Base-by-base conservation (phyloP, 371 early-diverging fungal genomes). In the Capillidium rhysosporum region DNA sequence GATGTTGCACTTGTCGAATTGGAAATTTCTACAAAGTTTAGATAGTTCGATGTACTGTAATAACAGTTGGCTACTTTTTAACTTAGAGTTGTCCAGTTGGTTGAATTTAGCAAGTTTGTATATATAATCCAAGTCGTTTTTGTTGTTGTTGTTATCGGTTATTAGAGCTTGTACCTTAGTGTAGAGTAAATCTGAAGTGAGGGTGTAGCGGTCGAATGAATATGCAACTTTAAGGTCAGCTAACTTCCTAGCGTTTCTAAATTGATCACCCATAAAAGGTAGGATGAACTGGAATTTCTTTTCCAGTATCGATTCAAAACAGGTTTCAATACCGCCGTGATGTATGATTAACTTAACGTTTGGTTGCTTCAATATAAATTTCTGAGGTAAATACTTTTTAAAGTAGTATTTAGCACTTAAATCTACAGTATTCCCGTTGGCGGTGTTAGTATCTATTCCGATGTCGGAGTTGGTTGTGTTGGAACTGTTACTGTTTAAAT, bases 261-360 rank as follows among this genome's bases (percentile, higher is more conserved):
- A 51, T 28, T 57, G 57, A 30, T 57, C 57, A 23, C 20, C 43
- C 29, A 46, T n/a, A 2, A 30, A 49, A 1, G 57, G 52, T 21
- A 57, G 4, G 20, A 24, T 30, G 8, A 57, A 46, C n/a, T 44
- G 23, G 5, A 46, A 46, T 2, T 28, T 46, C 1, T 31, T 34
- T 5, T 52, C 12, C 30, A 20, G 16, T 14, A 52, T 29, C 2
- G 45, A n/a, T 52, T 57, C 57, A 23, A 45, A 45, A 8, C 31
- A 23, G 1, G 45, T 26, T 9, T 44, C 57, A 7, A 57, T n/a
- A 34, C 57, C 57, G 12, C 52, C 49, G 34, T 57, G 57, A 45
- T 41, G 29, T 16, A 57, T 34, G 38, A 57, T 44, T n/a, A 57
- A 24, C 20, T 52, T 51, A 7, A 44, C 43, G 38, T 34, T 25